Percentiles rank a stretch among this genome's conserved stretches.
Conservation (phyloP, 2,329 filamentous ascomycete species). For the Ophiognomonia clavigignenti-juglandacearum region DNA sequence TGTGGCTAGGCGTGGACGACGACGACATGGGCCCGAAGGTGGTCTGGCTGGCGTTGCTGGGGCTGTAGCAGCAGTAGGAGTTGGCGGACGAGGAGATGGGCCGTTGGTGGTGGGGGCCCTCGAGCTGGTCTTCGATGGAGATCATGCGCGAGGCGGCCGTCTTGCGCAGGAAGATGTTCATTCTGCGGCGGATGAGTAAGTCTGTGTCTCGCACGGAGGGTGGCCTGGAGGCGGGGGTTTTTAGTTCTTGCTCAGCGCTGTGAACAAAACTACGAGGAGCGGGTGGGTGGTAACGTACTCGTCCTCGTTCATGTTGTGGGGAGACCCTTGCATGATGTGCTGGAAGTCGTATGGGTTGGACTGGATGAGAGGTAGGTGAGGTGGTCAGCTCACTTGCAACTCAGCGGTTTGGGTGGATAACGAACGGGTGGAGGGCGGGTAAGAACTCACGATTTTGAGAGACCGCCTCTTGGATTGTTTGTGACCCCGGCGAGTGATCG, state of each 20-base stretch:
- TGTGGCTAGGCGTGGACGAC: neutral
- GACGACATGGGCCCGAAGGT: neutral
- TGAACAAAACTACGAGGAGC: neutral
- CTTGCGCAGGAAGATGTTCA: constrained; percentile 47
- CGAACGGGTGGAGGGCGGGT: too few species aligned
- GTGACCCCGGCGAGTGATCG: constrained; percentile 25
- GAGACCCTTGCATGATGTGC: constrained; percentile 46
- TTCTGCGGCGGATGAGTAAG: constrained; percentile 26
- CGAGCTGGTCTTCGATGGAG: constrained; percentile 31
- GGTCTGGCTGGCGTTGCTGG: neutral
- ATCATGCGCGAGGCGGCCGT: constrained; percentile 45
- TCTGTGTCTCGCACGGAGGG: constrained; percentile 2
- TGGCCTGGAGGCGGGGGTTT: neutral
- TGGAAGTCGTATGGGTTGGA: constrained; percentile 56
- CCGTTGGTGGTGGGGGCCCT: too few species aligned
- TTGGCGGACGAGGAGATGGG: constrained; percentile 22
- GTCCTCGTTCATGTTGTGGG: constrained; percentile 49
- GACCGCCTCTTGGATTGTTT: constrained; percentile 35
- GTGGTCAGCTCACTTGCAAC: constrained; percentile 19
- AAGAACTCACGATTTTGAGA: constrained; percentile 43
- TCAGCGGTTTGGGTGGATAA: too few species aligned
- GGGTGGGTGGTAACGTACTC: constrained; percentile 42
- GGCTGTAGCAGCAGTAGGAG: neutral
- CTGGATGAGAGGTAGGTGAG: constrained; percentile 28
- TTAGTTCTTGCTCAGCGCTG: neutral